Percentiles rank a stretch among this genome's conserved stretches.
Evolutionary conservation across 352 stramenopile genomes (phyloP).

Genomic region (Thraustotheca clavata): DNA sequence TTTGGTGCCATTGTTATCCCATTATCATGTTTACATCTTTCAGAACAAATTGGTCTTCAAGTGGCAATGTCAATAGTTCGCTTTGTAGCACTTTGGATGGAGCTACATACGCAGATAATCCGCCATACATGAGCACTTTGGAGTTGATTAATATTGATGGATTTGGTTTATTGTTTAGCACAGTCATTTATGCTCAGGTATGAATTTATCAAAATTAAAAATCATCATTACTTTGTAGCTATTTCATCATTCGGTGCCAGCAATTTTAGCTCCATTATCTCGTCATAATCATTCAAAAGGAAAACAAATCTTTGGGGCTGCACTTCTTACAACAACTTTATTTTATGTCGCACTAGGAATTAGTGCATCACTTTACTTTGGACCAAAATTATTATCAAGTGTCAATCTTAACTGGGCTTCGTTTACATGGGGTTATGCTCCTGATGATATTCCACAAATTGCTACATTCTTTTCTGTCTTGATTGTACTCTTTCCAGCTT

Average conservation of each 20-base stretch:
- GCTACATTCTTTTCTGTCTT: slow-evolving; percentile 58
- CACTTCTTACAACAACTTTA: slow-evolving; percentile 69
- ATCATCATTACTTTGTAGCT: slow-evolving; percentile 29
- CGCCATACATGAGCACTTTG: slow-evolving; percentile 49
- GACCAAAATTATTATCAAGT: slow-evolving; percentile 57
- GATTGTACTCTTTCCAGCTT: slow-evolving; percentile 83
- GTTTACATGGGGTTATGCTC: slow-evolving; percentile 75
- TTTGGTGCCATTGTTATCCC: slow-evolving; percentile 82
- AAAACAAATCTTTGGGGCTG: slow-evolving; percentile 56
- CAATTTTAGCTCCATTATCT: slow-evolving; percentile 64
- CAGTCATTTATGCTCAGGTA: slow-evolving; percentile 70
- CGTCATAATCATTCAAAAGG: slow-evolving; percentile 51
- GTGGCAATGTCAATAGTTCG: slow-evolving; percentile 79
- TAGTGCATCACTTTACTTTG: slow-evolving; percentile 80
- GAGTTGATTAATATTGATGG: slow-evolving; percentile 55
- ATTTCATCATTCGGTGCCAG: slow-evolving; percentile 87
- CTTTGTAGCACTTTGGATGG: slow-evolving; percentile 76
- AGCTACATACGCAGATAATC: neutral
- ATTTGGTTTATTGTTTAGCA: slow-evolving; percentile 88
- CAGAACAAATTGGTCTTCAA: slow-evolving; percentile 85
- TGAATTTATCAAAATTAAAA: neutral
- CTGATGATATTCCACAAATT: slow-evolving; percentile 43
- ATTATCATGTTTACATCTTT: slow-evolving; percentile 78
- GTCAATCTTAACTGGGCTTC: slow-evolving; percentile 89
- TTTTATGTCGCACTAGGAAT: slow-evolving; percentile 84